phyloP scores from a whole-genome alignment of 2,329 filamentous ascomycete genomes.

The Penicillium crustosum region DNA sequence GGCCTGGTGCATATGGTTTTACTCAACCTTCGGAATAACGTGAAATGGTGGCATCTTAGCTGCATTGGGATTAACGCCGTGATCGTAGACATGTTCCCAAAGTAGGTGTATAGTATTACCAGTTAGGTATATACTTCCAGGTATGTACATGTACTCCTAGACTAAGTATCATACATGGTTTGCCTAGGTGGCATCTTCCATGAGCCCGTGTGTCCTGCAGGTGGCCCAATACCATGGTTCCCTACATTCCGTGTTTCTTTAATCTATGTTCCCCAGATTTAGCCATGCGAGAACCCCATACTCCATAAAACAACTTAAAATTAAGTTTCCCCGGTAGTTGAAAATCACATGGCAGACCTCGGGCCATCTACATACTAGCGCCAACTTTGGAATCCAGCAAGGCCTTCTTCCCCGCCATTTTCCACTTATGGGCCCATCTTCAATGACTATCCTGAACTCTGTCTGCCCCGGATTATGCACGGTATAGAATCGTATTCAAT shows the following conservation, averaged over 20 bases:
- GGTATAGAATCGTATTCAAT: background rate
- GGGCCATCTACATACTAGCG: background rate
- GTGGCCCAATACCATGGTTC: background rate
- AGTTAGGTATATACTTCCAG: background rate
- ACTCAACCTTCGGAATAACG: background rate
- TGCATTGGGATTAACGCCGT: background rate
- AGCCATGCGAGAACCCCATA: background rate
- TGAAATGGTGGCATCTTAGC: background rate
- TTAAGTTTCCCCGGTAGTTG: background rate
- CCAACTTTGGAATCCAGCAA: background rate
- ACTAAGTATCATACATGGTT: no score
- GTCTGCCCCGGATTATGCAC: background rate
- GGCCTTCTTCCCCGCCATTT: background rate
- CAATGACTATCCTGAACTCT: background rate
- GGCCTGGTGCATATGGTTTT: background rate
- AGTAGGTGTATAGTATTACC: background rate
- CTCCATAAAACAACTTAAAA: background rate
- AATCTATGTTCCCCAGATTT: background rate
- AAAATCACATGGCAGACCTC: background rate
- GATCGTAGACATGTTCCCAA: background rate
- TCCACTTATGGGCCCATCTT: background rate
- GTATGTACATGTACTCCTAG: background rate
- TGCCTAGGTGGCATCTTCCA: no score
- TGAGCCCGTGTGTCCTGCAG: background rate
- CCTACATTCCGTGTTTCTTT: background rate